Base-by-base conservation (phyloP, 2,329 filamentous ascomycete species). In the Chaetomium sp. region DNA sequence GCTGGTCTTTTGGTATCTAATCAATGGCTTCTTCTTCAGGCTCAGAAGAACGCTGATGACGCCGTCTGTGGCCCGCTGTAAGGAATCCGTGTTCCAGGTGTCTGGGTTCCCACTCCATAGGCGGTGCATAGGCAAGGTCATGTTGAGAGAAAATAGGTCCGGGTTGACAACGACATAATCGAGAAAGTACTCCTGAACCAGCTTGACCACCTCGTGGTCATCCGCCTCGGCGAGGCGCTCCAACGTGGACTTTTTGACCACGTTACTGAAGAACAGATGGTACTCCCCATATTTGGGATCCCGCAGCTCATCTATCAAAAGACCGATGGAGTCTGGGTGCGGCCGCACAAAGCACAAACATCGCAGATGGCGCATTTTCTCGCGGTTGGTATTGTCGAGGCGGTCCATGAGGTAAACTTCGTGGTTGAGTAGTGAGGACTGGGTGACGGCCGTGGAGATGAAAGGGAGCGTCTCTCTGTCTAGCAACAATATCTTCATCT, bases 271-370 rank as follows among this genome's bases (percentile, higher is more conserved):
- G 72, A 95, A 96, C 55, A 99, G 81, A 68, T 95, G 85, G 73
- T 99, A 99, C 74, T 99, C 94, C 62, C 94, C 92, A 66, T 99
- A 99, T 69, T 91, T 96, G 4, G 94, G 95, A 49, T 97, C 92
- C 58, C 94, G 83, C 54, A 99, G 80, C 75, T 99, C 94, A 67
- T 99, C 94, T 64, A 99, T 92, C 52, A 99, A 81, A 60, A 88
- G 83, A 68, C 99, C 91, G 67, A 97, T 91, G 5, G 92, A 95
- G 64, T 95, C 90, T 10, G 92, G 81, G 0, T 92, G 96, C 6
- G 94, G 94, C 42, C 95, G 86, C 48, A 99, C 82, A 64, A 99
- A 92, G 69, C 91, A 96, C 34, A 97, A 76, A 70, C 94, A 99
- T 52, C 91, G 85, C 52, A 99, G 79, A 75, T 99, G 94, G 59